A percentile compares a stretch with the other conserved stretches of the same genome.
Evolutionary conservation across 768 basidiomycete genomes (phyloP).

Genomic region (Tylopilus sp.): DNA sequence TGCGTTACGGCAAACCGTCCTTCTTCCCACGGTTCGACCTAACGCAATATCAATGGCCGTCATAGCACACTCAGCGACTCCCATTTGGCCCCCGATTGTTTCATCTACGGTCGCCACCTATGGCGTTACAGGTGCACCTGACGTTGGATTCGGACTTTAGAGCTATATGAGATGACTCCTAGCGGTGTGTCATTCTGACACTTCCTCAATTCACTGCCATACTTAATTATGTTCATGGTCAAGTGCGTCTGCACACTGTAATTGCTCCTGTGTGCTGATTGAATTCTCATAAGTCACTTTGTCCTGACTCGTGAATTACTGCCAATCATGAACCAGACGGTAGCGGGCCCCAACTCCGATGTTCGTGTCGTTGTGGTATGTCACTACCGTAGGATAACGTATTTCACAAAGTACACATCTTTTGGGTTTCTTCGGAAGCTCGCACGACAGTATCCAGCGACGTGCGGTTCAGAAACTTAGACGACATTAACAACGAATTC

Average conservation of each 20-base stretch:
- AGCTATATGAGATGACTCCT: conserved; percentile 17
- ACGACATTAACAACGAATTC: conserved; percentile 38
- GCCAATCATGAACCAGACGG: conserved; percentile 50
- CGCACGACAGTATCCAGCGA: conserved; percentile 21
- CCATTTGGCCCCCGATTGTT: too few relatives aligned
- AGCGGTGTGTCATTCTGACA: conserved; percentile 22
- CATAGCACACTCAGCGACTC: too few relatives aligned
- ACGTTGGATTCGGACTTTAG: conserved; percentile 16
- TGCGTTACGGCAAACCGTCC: too few relatives aligned
- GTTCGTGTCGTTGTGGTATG: conserved; percentile 60
- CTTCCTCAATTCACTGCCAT: background rate
- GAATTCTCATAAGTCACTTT: conserved; percentile 43
- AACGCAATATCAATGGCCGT: too few relatives aligned
- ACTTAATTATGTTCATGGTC: conserved; percentile 35
- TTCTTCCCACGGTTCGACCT: too few relatives aligned
- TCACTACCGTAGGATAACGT: background rate
- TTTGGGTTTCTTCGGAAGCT: conserved; percentile 34
- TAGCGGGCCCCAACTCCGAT: conserved; percentile 45
- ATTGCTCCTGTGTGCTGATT: background rate
- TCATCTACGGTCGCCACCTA: too few relatives aligned
- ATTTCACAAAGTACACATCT: background rate
- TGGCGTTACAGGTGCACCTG: too few relatives aligned
- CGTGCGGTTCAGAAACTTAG: conserved; percentile 28
- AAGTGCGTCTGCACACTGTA: conserved; percentile 35
- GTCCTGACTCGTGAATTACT: conserved; percentile 53